phyloP scores from a whole-genome alignment of 23 red algal species.

The Gracilaria caudata region DNA sequence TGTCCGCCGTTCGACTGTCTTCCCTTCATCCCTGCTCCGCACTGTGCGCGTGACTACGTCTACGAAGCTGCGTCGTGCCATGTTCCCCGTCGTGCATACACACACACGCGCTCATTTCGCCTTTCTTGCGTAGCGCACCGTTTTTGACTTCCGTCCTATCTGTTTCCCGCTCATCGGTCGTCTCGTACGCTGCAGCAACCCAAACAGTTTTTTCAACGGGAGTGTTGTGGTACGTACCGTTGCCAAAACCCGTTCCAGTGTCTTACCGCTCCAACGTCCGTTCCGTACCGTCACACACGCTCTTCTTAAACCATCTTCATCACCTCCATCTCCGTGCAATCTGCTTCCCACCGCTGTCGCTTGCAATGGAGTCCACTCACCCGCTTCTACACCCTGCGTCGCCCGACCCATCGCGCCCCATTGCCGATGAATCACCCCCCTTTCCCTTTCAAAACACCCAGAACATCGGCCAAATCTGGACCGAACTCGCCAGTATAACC shows the following conservation, averaged over 20 bases:
- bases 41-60: no score
- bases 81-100: not conserved
- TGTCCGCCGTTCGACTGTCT: not conserved
- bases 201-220: not conserved
- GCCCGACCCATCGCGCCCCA: not conserved
- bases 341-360: not conserved
- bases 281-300: not conserved
- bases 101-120: not conserved
- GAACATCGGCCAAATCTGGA: constrained; percentile 38
- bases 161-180: no score
- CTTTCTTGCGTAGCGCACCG: not conserved
- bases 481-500: constrained; percentile 56
- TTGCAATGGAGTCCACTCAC: constrained; percentile 1
- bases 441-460: constrained; percentile 7
- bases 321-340: no score
- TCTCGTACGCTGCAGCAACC: no score
- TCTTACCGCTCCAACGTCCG: not conserved
- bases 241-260: not conserved
- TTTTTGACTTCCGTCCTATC: not conserved
- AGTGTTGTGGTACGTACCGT: not conserved
- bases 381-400: not conserved
- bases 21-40: not conserved
- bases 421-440: not conserved
- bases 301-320: not conserved
- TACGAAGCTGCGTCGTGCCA: no score